Evolutionary conservation across 257 asterid genomes (phyloP).

Genomic region (Ligustrum vulgare): DNA sequence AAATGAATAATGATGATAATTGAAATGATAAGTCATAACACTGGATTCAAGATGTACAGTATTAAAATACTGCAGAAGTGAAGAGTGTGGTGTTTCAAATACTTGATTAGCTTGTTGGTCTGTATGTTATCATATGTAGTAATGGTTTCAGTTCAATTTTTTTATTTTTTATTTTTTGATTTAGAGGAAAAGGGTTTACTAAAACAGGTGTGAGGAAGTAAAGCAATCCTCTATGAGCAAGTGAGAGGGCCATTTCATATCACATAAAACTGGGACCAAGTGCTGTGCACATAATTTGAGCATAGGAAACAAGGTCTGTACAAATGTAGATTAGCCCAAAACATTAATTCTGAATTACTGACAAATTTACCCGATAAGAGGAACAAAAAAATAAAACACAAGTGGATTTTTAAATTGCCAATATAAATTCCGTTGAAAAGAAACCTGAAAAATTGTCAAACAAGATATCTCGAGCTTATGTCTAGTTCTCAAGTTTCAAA

Average conservation of each 20-base stretch:
- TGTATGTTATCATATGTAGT: neutral
- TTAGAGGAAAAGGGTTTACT: neutral
- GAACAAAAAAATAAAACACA: neutral
- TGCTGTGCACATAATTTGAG: neutral
- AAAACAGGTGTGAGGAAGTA: neutral
- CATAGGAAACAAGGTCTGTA: conserved; percentile 4
- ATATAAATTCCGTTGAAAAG: neutral
- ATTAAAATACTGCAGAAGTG: neutral
- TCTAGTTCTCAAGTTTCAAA: neutral
- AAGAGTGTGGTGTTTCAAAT: neutral
- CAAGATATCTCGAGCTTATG: neutral
- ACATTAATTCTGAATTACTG: neutral
- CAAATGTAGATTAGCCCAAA: neutral
- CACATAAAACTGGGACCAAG: neutral
- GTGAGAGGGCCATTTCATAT: neutral
- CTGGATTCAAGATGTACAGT: conserved; percentile 4
- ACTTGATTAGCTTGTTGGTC: neutral
- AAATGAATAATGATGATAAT: neutral
- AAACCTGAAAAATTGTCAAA: neutral
- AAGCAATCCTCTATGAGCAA: neutral
- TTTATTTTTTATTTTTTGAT: too few relatives aligned
- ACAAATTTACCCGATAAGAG: neutral
- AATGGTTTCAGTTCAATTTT: neutral
- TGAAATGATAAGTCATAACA: neutral
- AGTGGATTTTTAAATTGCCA: neutral